These are phyloP conservation scores for Oryza officinalis DNA, from an alignment of 176 grass and related monocot genomes.

Conservation along the genomic window DNA sequence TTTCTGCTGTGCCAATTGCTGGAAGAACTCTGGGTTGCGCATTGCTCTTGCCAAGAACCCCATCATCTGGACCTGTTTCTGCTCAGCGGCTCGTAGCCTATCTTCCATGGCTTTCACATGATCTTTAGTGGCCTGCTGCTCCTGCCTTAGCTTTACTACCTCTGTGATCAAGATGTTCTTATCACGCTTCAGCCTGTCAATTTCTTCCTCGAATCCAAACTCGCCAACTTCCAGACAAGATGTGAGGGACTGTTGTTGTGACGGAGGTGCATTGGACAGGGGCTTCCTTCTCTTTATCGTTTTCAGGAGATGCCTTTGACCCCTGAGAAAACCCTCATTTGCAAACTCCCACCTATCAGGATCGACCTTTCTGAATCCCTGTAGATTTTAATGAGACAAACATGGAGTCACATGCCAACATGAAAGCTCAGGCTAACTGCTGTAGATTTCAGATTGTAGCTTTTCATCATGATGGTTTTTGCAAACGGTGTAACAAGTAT, in stretches of 20 bases:
- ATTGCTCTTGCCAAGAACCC: constrained; percentile 82
- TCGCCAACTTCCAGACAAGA: constrained; percentile 73
- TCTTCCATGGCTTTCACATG: constrained; percentile 72
- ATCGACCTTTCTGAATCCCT: constrained; percentile 94
- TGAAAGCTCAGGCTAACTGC: neutral
- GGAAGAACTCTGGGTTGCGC: constrained; percentile 68
- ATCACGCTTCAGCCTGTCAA: constrained; percentile 65
- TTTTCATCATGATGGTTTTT: neutral
- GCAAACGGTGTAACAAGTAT: constrained; percentile 11
- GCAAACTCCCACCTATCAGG: constrained; percentile 98
- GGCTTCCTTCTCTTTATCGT: constrained; percentile 83
- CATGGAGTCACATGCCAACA: constrained; percentile 13
- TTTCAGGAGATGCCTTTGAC: constrained; percentile 81
- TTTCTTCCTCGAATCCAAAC: constrained; percentile 81
- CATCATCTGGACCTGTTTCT: constrained; percentile 81
- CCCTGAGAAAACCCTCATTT: constrained; percentile 82
- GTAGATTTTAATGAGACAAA: constrained; percentile 34
- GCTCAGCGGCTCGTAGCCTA: constrained; percentile 56
- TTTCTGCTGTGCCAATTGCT: constrained; percentile 71
- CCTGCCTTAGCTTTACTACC: constrained; percentile 87
- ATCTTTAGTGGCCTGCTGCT: constrained; percentile 64
- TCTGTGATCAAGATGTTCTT: constrained; percentile 82
- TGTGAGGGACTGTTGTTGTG: constrained; percentile 36
- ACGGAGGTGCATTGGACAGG: constrained; percentile 19
- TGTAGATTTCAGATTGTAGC: neutral